These are phyloP conservation scores for Vishniacozyma victoriae DNA, from an alignment of 768 basidiomycete genomes.

Conservation along the genomic window DNA sequence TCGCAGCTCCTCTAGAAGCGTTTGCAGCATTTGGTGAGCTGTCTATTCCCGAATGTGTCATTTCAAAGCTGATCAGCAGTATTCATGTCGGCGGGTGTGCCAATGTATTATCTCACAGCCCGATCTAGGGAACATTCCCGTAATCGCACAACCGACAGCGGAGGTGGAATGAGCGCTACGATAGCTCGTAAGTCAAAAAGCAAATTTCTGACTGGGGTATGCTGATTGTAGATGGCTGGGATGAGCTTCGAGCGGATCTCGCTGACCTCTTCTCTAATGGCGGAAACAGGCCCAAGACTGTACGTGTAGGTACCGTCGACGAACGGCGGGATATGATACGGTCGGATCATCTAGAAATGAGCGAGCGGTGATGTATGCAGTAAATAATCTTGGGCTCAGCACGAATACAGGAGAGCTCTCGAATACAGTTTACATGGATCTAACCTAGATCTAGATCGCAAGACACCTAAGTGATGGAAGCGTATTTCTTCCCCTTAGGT, in stretches of 20 bases:
- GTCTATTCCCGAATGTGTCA: conserved; percentile 1
- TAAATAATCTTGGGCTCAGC: not conserved
- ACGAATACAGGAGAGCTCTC: too few relatives aligned
- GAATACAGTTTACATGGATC: too few relatives aligned
- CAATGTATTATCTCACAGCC: conserved; percentile 43
- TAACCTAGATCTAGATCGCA: too few relatives aligned
- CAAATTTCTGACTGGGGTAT: not conserved
- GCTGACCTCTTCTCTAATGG: conserved; percentile 1
- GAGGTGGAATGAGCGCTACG: conserved; percentile 9
- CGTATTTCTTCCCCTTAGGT: conserved; percentile 15
- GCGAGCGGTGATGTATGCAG: conserved; percentile 24
- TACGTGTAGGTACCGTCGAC: too few relatives aligned
- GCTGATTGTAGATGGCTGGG: conserved; percentile 17
- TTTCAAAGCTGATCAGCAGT: conserved; percentile 11
- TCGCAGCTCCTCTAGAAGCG: conserved; percentile 85
- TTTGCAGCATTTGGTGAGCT: conserved; percentile 72
- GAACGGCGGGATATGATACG: conserved; percentile 29
- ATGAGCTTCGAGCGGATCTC: conserved; percentile 24
- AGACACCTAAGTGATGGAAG: too few relatives aligned
- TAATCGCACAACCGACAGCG: conserved; percentile 1
- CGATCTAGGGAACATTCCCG: conserved; percentile 14
- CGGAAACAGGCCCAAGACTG: too few relatives aligned
- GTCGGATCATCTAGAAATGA: conserved; percentile 33
- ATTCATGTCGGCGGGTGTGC: conserved; percentile 39
- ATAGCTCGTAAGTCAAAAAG: conserved; percentile 11